Percentiles rank a stretch among this genome's conserved stretches.
Evolutionary conservation across 1,284 basidiomycete genomes (phyloP).

Genomic region (Tremellales sp.): DNA sequence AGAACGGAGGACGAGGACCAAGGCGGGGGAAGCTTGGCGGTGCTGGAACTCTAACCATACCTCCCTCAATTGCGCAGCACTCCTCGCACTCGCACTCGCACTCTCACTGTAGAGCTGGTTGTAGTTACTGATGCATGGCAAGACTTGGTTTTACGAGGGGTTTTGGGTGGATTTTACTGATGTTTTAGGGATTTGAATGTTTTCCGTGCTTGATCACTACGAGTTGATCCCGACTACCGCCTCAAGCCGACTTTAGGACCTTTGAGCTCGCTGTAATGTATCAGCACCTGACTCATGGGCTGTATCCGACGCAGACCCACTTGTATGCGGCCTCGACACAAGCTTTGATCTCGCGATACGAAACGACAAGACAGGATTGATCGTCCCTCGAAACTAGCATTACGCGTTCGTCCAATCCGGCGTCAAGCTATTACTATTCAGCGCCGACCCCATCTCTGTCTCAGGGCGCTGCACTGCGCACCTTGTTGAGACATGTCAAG

Average conservation of each 20-base stretch:
- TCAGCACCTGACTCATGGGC: no score
- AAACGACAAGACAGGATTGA: slow-evolving; percentile 95
- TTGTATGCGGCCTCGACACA: slow-evolving; percentile 77
- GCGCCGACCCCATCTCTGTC: background rate
- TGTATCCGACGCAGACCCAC: no score
- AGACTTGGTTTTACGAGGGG: background rate
- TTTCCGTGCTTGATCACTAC: no score
- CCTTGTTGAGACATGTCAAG: slow-evolving; percentile 86
- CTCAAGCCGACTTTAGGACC: no score
- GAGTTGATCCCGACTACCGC: no score
- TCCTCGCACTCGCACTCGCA: no score
- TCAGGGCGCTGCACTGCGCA: slow-evolving; percentile 38
- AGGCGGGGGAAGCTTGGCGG: no score
- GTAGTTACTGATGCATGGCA: background rate
- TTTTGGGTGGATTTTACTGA: background rate
- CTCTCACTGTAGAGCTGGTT: no score
- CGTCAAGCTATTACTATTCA: slow-evolving; percentile 64
- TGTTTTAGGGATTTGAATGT: background rate
- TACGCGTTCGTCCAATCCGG: slow-evolving; percentile 85
- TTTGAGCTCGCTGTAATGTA: no score
- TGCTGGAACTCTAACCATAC: no score
- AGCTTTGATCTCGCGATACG: slow-evolving; percentile 84
- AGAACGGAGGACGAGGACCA: no score
- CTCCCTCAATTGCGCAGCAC: no score
- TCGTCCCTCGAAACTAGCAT: slow-evolving; percentile 87